phyloP scores from a whole-genome alignment of 78 protist genomes.

The Dictyostelium citrinum region DNA sequence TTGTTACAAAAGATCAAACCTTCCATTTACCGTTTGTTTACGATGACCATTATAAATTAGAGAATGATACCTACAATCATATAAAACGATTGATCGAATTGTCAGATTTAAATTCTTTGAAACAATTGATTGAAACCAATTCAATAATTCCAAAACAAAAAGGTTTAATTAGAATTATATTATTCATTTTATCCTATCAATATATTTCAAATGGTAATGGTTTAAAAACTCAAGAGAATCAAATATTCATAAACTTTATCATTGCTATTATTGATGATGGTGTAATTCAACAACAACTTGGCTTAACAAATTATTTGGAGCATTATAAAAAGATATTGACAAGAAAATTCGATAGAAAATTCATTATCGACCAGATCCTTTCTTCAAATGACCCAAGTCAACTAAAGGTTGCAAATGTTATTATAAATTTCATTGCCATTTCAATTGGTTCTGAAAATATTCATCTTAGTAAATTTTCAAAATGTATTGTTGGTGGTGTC shows the following conservation, averaged over 20 bases:
- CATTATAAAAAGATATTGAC: neutral
- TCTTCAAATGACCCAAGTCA: neutral
- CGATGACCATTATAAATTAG: neutral
- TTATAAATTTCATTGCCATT: constrained; percentile 13
- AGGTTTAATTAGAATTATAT: constrained; percentile 24
- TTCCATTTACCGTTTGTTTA: constrained; percentile 7
- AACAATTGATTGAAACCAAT: neutral
- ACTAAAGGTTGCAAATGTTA: neutral
- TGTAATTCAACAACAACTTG: neutral
- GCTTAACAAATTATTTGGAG: neutral
- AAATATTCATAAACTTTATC: neutral
- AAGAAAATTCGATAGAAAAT: neutral
- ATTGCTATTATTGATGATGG: neutral
- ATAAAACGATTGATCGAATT: neutral
- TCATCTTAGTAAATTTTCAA: neutral
- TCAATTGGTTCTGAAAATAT: constrained; percentile 38
- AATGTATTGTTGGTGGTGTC: neutral
- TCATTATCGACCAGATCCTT: neutral
- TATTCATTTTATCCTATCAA: constrained; percentile 9
- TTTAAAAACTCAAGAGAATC: neutral
- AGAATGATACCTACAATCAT: neutral
- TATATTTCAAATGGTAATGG: neutral
- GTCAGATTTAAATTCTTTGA: neutral
- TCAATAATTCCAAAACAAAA: neutral
- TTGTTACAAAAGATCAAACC: neutral